A percentile compares a stretch with the other conserved stretches of the same genome.
Conservation (phyloP, 805 yeast genomes). For the Diddensiella santjacobensis region DNA sequence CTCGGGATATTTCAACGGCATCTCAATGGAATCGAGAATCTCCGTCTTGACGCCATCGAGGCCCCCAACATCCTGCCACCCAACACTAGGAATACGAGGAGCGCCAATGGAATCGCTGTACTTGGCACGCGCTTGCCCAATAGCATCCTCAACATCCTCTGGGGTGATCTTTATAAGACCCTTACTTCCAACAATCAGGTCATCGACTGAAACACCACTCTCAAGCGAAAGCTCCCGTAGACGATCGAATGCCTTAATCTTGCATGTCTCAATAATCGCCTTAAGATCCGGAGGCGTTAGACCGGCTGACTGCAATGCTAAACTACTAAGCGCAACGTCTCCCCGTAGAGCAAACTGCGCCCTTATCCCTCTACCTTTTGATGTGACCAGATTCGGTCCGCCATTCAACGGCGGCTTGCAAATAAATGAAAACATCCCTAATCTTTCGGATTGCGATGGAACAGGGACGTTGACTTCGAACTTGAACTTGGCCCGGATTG, state of each 20-base stretch:
- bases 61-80: conserved; percentile 98
- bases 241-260: conserved; percentile 52
- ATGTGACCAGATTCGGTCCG: conserved; percentile 7
- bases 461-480: conserved; percentile 75
- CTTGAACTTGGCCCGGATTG: conserved; percentile 61
- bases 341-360: conserved; percentile 34
- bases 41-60: conserved; percentile 85
- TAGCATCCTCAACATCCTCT: conserved; percentile 63
- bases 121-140: conserved; percentile 76
- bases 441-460: conserved; percentile 75
- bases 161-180: conserved; percentile 54
- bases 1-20: conserved; percentile 93
- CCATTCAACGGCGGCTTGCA: conserved; percentile 3
- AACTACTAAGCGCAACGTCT: conserved; percentile 51
- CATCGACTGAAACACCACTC: conserved; percentile 25
- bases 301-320: conserved; percentile 90
- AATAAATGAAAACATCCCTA: conserved; percentile 54
- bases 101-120: conserved; percentile 96
- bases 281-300: conserved; percentile 77
- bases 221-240: conserved; percentile 32
- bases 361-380: conserved; percentile 9
- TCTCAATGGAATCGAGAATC: conserved; percentile 89
- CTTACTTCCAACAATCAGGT: conserved; percentile 47
- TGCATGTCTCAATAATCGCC: conserved; percentile 66
- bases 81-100: conserved; percentile 89